These are phyloP conservation scores for Chimonanthus salicifolius DNA, from an alignment of 164 flowering plant genomes.

Conservation along the genomic window DNA sequence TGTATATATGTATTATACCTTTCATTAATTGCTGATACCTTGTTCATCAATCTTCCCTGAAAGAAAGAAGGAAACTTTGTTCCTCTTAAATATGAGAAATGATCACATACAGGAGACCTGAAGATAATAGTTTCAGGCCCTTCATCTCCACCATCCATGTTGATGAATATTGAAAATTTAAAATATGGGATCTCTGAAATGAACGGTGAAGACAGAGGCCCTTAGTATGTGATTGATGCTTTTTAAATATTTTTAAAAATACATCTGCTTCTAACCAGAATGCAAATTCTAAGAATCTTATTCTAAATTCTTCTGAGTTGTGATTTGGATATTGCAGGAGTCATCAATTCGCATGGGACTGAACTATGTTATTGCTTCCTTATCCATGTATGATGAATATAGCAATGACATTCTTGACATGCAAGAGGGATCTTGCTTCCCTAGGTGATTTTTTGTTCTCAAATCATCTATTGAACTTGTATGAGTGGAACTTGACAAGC, in stretches of 20 bases:
- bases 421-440: conserved; percentile 83
- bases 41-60: not conserved
- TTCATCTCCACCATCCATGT: not conserved
- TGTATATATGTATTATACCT: not conserved
- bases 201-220: no score
- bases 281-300: not conserved
- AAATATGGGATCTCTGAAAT: no score
- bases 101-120: not conserved
- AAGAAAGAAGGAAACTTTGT: not conserved
- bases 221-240: no score
- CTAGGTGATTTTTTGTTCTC: conserved; percentile 38
- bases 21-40: not conserved
- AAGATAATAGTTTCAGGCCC: not conserved
- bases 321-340: conserved; percentile 41
- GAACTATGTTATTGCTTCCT: conserved; percentile 54
- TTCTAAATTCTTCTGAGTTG: not conserved
- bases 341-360: conserved; percentile 66
- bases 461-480: not conserved
- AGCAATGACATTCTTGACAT: conserved; percentile 83
- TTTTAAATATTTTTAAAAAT: no score
- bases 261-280: no score
- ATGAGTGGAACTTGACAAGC: conserved; percentile 6
- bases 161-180: no score
- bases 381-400: conserved; percentile 82
- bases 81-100: not conserved